phyloP scores from a whole-genome alignment of 768 basidiomycete genomes.

The Tulasnella sp. region DNA sequence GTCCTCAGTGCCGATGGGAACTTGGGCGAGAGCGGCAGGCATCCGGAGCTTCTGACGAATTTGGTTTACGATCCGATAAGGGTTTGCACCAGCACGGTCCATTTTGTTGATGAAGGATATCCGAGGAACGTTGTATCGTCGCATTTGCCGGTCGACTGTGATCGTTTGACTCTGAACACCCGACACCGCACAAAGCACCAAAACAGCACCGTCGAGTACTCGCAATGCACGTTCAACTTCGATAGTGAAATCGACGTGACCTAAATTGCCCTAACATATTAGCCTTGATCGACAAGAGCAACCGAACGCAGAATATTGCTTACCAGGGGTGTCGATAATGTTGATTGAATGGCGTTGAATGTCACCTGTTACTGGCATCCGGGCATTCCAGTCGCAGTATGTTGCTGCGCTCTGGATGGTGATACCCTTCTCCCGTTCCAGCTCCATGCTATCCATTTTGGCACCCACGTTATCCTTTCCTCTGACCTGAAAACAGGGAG shows the following conservation, averaged over 20 bases:
- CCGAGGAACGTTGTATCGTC: slow-evolving; percentile 89
- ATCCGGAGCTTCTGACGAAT: slow-evolving; percentile 87
- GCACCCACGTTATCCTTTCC: slow-evolving; percentile 94
- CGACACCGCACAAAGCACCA: slow-evolving; percentile 94
- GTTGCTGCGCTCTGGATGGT: slow-evolving; percentile 99
- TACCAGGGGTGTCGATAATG: slow-evolving; percentile 97
- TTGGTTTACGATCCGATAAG: slow-evolving; percentile 89
- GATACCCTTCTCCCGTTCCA: slow-evolving; percentile 97
- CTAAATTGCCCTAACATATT: slow-evolving; percentile 34
- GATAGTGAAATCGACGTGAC: slow-evolving; percentile 99
- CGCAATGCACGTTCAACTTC: slow-evolving; percentile 96
- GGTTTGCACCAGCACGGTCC: slow-evolving; percentile 98
- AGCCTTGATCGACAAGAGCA: background rate
- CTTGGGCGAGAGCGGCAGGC: slow-evolving; percentile 88
- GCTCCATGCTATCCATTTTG: slow-evolving; percentile 99
- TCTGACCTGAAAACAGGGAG: slow-evolving; percentile 53
- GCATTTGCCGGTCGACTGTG: slow-evolving; percentile 98
- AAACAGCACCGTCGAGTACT: slow-evolving; percentile 90
- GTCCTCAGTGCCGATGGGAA: slow-evolving; percentile 87
- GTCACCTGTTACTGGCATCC: slow-evolving; percentile 48
- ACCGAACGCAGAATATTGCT: slow-evolving; percentile 20
- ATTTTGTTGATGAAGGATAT: slow-evolving; percentile 98
- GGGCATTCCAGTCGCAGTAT: slow-evolving; percentile 91
- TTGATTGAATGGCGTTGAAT: slow-evolving; percentile 87
- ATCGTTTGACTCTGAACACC: slow-evolving; percentile 98